Base-by-base conservation (phyloP, 352 stramenopile genomes). In the Globisporangium irregulare region DNA sequence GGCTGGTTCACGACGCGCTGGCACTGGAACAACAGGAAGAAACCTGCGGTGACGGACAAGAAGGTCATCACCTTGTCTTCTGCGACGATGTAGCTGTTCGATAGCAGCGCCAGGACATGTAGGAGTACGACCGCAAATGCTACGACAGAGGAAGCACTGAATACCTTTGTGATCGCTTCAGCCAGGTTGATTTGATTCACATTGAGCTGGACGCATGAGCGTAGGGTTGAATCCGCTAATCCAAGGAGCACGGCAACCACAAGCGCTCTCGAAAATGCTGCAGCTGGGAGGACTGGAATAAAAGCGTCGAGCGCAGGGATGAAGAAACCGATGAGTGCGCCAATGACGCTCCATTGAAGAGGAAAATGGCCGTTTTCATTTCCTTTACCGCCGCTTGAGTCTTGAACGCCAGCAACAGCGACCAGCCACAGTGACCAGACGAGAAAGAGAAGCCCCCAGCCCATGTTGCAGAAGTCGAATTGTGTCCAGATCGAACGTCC, bases 31-130 rank as follows among this genome's bases (percentile, higher is more conserved):
- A 90, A 67, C 63, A 86, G 54, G 57, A 86, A 85, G 50, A 84
- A 75, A 1, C 84, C 84, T 0, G 71, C 77, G 7, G 79, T 87
- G 46, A 78, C 72, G 24, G 76, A 80, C 50, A 96, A 63, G 56
- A 93, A 96, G 25, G 81, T 74, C 72, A 93, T 86, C 9, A 91
- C 84, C 29, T 75, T 77, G 62, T 76, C 65, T 59, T 96, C 87
- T 8, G 83, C 75, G n/a, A 94, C 82, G 32, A 96, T 91, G 69
- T 90, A 96, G 75, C 86, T 94, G 67, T 96, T 96, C 38, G 89
- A 95, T 22, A 94, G 74, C 27, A 94, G 71, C 12, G 79, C 78
- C 18, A 93, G 67, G 15, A 75, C 68, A 62, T 94, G 88, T 32
- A 93, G 64, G 14, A 93, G 61, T 24, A 92, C 74, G 4, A 88